A percentile compares a stretch with the other conserved stretches of the same genome.
phyloP scores from a whole-genome alignment of 192 early-diverging fungal genomes.

The Dissophora ornata region DNA sequence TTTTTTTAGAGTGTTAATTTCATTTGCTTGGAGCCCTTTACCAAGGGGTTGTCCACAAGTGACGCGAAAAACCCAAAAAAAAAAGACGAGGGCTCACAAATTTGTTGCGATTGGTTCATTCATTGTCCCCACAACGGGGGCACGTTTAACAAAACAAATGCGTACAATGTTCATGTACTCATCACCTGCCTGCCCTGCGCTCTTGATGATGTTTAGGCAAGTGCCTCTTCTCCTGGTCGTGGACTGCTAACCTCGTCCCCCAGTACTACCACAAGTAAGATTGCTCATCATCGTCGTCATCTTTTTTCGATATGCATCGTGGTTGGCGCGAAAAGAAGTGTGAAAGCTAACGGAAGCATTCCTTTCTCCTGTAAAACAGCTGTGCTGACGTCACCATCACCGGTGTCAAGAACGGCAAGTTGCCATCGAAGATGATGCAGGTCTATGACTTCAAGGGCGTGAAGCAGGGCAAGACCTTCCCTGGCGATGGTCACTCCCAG shows the following conservation, averaged over 20 bases:
- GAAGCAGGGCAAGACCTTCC: slow-evolving; percentile 24
- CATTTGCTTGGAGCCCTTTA: not conserved
- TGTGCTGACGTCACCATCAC: slow-evolving; percentile 42
- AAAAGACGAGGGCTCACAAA: not conserved
- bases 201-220: slow-evolving; percentile 11
- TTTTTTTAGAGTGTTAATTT: too few species aligned
- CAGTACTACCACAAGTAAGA: slow-evolving; percentile 52
- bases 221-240: slow-evolving; percentile 37
- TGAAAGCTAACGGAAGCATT: too few species aligned
- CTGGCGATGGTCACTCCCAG: slow-evolving; percentile 37
- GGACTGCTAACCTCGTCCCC: slow-evolving; percentile 31
- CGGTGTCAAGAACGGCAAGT: slow-evolving; percentile 31
- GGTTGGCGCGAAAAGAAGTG: too few species aligned
- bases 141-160: not conserved
- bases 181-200: too few species aligned
- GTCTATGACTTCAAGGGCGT: slow-evolving; percentile 36
- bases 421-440: slow-evolving; percentile 33
- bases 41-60: too few species aligned
- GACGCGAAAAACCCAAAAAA: not conserved
- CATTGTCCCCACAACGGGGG: not conserved
- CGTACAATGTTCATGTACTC: not conserved
- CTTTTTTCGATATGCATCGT: too few species aligned
- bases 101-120: not conserved
- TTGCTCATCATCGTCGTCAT: too few species aligned
- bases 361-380: slow-evolving; percentile 13